Evolutionary conservation across 306 rosid species (phyloP).

Genomic region (Sicyos edulis): DNA sequence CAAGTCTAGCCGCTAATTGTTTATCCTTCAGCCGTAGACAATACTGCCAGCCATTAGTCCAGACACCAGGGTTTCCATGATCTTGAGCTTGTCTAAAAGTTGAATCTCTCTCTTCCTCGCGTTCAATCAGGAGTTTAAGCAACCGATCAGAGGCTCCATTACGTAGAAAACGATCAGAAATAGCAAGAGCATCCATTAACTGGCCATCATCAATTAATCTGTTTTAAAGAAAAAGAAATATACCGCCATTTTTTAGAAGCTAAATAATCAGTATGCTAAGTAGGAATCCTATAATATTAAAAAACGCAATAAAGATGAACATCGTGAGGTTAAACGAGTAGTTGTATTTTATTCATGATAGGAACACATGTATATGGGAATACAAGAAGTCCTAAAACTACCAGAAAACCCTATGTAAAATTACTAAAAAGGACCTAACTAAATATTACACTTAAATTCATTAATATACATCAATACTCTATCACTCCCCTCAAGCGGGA

Average conservation of each 20-base stretch:
- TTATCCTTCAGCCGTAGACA: conserved; percentile 92
- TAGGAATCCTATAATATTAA: too few species aligned
- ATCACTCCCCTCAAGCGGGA: too few species aligned
- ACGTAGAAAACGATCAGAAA: conserved; percentile 93
- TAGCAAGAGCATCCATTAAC: conserved; percentile 94
- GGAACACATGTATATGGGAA: too few species aligned
- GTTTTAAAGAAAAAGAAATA: conserved; percentile 16
- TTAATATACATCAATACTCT: too few species aligned
- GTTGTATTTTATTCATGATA: too few species aligned
- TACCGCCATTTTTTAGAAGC: background rate
- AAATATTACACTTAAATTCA: too few species aligned
- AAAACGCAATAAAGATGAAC: background rate
- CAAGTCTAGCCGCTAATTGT: conserved; percentile 82
- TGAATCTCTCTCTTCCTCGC: conserved; percentile 54
- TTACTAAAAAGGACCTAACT: too few species aligned
- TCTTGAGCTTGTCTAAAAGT: conserved; percentile 49
- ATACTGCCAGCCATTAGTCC: conserved; percentile 96
- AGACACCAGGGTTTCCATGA: conserved; percentile 47
- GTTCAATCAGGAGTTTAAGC: conserved; percentile 80
- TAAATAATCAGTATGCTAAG: background rate
- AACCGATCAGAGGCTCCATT: conserved; percentile 87
- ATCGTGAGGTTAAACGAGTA: too few species aligned
- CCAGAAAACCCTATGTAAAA: too few species aligned
- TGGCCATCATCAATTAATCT: conserved; percentile 86
- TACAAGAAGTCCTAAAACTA: too few species aligned